Evolutionary conservation across 257 asterid genomes (phyloP).

Genomic region (Eustoma russellianum): DNA sequence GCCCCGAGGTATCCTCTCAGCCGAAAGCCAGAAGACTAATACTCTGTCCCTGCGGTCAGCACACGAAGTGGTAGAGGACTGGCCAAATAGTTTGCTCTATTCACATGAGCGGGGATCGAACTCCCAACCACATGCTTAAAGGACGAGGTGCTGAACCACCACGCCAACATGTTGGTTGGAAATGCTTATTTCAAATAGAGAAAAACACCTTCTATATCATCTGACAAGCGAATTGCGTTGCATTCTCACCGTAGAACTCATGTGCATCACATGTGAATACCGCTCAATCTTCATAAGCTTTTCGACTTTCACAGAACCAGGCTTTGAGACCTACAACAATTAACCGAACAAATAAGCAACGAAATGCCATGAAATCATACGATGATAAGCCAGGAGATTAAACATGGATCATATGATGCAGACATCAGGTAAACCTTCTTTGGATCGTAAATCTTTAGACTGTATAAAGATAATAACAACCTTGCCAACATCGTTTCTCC

Average conservation of each 20-base stretch:
- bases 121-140: too few relatives aligned
- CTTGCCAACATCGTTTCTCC: slow-evolving; percentile 88
- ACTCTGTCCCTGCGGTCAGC: too few relatives aligned
- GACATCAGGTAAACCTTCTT: neutral
- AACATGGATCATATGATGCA: neutral
- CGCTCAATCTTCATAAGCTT: slow-evolving; percentile 75
- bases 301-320: slow-evolving; percentile 77
- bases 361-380: neutral
- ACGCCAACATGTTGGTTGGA: too few relatives aligned
- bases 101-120: too few relatives aligned
- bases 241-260: slow-evolving; percentile 83
- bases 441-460: neutral
- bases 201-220: too few relatives aligned
- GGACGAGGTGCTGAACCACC: too few relatives aligned
- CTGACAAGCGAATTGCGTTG: too few relatives aligned
- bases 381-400: neutral
- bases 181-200: too few relatives aligned
- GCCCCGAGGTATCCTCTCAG: too few relatives aligned
- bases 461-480: slow-evolving; percentile 19
- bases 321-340: slow-evolving; percentile 63
- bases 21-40: too few relatives aligned
- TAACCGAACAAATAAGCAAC: neutral
- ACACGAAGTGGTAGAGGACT: too few relatives aligned
- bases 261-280: slow-evolving; percentile 93
- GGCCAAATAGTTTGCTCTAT: too few relatives aligned